phyloP scores from a whole-genome alignment of 352 stramenopile species.

The Globisporangium heterothallicum region DNA sequence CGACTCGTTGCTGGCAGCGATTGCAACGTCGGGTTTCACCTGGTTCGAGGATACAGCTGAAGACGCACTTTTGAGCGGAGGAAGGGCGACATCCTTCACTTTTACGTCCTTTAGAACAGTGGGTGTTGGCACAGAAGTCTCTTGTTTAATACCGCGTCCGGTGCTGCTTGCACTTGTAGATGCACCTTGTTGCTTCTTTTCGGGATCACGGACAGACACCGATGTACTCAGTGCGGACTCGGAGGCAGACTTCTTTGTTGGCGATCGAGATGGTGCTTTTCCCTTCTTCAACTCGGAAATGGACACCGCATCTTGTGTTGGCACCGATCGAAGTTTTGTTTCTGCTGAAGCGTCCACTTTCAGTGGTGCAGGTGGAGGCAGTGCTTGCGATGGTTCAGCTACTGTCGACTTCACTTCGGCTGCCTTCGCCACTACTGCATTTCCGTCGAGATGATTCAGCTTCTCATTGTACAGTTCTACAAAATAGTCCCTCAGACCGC shows the following conservation, averaged over 20 bases:
- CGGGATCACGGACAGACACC: not conserved
- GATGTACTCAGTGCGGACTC: conserved; percentile 15
- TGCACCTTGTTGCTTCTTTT: not conserved
- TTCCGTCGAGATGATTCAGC: conserved; percentile 34
- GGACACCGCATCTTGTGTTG: not conserved
- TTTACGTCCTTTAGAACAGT: not conserved
- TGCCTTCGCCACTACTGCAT: conserved; percentile 11
- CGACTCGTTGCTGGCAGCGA: not conserved
- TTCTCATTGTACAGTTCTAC: conserved; percentile 68
- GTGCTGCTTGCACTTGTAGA: conserved; percentile 1
- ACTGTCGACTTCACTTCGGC: not conserved
- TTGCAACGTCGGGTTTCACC: not conserved
- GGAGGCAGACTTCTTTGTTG: conserved; percentile 23
- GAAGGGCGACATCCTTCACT: not conserved
- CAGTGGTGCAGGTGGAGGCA: not conserved
- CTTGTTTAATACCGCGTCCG: conserved; percentile 2
- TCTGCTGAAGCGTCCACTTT: not conserved
- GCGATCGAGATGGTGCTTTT: conserved; percentile 6
- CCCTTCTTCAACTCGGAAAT: not conserved
- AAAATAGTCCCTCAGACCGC: conserved; percentile 76
- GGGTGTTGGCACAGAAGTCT: not conserved
- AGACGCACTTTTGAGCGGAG: not conserved
- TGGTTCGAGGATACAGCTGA: not conserved
- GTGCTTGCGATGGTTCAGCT: not conserved
- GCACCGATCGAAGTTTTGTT: not conserved